Base-by-base conservation (phyloP, 2,329 filamentous ascomycete genomes). In the Ascochyta viciae-villosae region DNA sequence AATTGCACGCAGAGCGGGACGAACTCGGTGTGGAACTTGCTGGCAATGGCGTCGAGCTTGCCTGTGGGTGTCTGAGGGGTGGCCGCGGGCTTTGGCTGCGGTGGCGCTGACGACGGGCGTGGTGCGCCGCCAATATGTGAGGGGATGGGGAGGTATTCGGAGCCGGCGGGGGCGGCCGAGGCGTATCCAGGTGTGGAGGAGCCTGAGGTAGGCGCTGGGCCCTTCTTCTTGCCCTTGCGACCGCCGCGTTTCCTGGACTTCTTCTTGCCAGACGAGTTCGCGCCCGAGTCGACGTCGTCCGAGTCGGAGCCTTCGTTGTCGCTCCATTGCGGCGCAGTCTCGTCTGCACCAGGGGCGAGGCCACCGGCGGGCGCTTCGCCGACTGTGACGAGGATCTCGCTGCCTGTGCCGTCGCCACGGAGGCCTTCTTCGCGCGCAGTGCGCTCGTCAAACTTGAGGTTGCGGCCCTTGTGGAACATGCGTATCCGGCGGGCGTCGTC, bases 401-500 rank as follows among this genome's bases (percentile, higher is more conserved):
- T 84, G 54, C 74, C 73, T 57, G 83, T 81, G 66, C 85, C 83
- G 71, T 87, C 87, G 52, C 79, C 76, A 27, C 76, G 70, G 43
- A 89, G 80, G 15, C 85, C 84, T 62, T 87, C 87, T 37, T 84
- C 81, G 57, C 83, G 80, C 52, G 85, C 82, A 2, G 82, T 82
- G 50, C 80, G 78, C 31, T 82, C 77, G 38, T 85, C 83, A 62
- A 90, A 85, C 74, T 89, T 90, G 47, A 93, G 76, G 62, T 87
- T 85, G 60, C 83, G 83, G 51, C 89, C 90, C 74, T 91, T 91
- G 80, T 90, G 91, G 54, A 89, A 81, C 68, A 93, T 81, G 73
- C 87, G 89, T 70, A 92, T 79, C 42, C 82, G 78, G 73, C 68
- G 80, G 71, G 67, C 78, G 41, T 86, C 82, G 5, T 83, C 80